Conservation (phyloP, 108 stramenopile genomes). For the Epithemia pelagica region DNA sequence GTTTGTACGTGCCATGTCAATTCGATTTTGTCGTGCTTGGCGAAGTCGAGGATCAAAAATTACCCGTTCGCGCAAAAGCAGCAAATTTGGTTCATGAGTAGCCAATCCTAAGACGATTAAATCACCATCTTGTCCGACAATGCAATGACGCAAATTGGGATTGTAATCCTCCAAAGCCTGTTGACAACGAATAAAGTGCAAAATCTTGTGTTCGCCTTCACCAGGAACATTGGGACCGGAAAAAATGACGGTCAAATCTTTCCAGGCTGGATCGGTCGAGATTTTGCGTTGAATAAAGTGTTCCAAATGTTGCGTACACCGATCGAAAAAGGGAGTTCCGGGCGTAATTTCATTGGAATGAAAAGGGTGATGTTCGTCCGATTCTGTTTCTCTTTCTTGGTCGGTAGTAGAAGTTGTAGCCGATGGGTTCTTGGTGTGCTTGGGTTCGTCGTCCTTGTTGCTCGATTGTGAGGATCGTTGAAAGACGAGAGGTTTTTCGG, state of each 20-base stretch:
- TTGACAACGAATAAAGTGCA: conserved; percentile 92
- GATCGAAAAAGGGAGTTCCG: conserved; percentile 93
- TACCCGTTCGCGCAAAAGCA: conserved; percentile 89
- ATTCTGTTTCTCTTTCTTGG: neutral
- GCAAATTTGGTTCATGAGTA: conserved; percentile 95
- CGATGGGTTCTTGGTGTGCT: neutral
- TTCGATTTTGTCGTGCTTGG: conserved; percentile 17
- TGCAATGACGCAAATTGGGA: conserved; percentile 93
- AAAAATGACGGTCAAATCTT: conserved; percentile 79
- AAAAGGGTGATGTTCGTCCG: conserved; percentile 46
- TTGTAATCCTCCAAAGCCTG: conserved; percentile 61
- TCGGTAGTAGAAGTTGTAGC: neutral
- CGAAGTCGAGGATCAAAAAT: conserved; percentile 47
- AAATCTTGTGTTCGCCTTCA: conserved; percentile 99
- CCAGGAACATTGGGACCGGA: conserved; percentile 98
- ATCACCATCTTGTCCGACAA: conserved; percentile 99
- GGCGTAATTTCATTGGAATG: conserved; percentile 99
- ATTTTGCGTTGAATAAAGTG: conserved; percentile 69
- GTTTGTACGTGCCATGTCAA: neutral
- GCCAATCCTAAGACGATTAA: conserved; percentile 97
- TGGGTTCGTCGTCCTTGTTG: neutral
- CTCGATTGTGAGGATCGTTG: neutral
- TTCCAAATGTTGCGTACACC: conserved; percentile 63
- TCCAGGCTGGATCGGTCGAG: conserved; percentile 72
- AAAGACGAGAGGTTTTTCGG: neutral